Base-by-base conservation (phyloP, 768 basidiomycete genomes). In the Daedaleopsis nitida region DNA sequence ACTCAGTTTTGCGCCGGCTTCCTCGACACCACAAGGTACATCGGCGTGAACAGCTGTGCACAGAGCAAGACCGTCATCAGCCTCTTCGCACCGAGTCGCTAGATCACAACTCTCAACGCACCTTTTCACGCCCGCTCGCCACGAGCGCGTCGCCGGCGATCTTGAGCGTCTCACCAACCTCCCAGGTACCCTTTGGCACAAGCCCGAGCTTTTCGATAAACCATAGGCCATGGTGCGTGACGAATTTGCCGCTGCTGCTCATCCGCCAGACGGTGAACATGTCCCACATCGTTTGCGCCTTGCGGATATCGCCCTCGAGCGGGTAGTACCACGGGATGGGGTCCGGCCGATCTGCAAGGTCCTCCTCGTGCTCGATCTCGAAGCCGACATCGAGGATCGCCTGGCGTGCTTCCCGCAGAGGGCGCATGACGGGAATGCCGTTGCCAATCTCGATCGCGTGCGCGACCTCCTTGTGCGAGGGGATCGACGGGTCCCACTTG, bases 361-460 rank as follows among this genome's bases (percentile, higher is more conserved):
- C 96, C 69, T 99, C 96, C 71, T 96, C 94, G 71, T 93, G 89
- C 70, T 89, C 83, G 63, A 98, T 83, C 69, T 85, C 75, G 79
- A 98, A 94, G 19, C 96, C 97, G 57, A 96, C 95, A 2, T 78
- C 81, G 69, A 83, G 77, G 60, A 99, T 76, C 0, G 96, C 97
- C 61, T 90, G 74, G 58, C 91, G 85, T 0, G 93, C 87, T 52
- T 80, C 73, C 32, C 75, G 72, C 51, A 94, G 75, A 39, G 86
- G 86, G 6, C 97, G 88, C 96, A 98, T 97, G 77, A 98, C 93
- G 19, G 97, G 94, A 69, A 99, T 98, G 58, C 97, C 97, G 70
- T 96, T 94, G 21, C 97, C 96, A 58, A 97, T 79, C 73, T 98
- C 96, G 63, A 98, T 89, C 62, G 84, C 84, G 78, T 98, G 95